These are phyloP conservation scores for Tolypocladium cylindrosporum DNA, from an alignment of 2,329 filamentous ascomycete species.

Conservation along the genomic window DNA sequence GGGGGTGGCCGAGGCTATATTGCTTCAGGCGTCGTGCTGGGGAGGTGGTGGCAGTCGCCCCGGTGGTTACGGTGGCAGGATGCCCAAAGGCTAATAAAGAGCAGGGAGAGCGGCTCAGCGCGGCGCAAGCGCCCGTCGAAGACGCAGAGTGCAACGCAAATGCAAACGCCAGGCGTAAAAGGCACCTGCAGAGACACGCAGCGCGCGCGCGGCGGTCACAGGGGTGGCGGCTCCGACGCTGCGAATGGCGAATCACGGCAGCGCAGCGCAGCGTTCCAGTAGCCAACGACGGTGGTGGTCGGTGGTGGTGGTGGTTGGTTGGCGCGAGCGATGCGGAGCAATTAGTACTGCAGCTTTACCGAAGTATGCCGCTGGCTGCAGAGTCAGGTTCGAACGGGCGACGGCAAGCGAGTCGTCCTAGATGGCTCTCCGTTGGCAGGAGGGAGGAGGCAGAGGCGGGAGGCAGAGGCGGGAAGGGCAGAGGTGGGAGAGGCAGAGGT, in stretches of 20 bases:
- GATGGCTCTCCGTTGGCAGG: neutral
- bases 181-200: neutral
- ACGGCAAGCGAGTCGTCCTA: neutral
- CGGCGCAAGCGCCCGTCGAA: conserved; percentile 3
- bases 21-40: neutral
- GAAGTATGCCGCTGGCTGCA: neutral
- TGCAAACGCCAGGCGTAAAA: neutral
- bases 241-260: conserved; percentile 2
- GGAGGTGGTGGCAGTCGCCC: neutral
- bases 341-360: neutral
- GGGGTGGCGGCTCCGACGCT: conserved; percentile 1
- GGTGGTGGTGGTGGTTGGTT: conserved; percentile 2
- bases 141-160: neutral
- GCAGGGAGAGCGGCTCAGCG: neutral
- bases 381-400: neutral
- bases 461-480: neutral
- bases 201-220: neutral
- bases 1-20: neutral
- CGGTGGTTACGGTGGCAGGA: neutral
- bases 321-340: neutral
- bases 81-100: neutral
- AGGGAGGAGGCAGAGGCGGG: neutral
- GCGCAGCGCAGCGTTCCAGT: conserved; percentile 4
- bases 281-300: neutral
- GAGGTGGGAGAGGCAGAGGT: too few relatives aligned